Conservation (phyloP, 345 rosid species). For the Nephelium lappaceum region DNA sequence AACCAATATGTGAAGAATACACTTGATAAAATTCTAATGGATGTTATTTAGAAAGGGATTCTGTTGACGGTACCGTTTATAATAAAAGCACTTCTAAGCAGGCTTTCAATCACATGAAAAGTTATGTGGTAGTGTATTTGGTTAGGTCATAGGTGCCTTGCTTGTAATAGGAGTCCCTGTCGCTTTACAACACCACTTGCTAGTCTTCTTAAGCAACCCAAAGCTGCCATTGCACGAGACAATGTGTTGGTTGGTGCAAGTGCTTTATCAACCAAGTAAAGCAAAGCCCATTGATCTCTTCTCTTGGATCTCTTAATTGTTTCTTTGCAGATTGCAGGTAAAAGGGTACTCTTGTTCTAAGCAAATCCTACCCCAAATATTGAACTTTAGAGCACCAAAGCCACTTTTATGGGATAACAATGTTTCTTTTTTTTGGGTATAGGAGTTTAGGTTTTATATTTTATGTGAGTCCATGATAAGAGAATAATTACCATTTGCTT, state of each 20-base stretch:
- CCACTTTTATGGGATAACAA: not conserved
- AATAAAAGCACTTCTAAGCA: too few relatives aligned
- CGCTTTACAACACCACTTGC: conserved; percentile 39
- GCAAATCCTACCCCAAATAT: not conserved
- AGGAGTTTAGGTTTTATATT: not conserved
- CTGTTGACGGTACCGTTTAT: not conserved
- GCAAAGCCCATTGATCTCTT: not conserved
- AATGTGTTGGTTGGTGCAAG: conserved; percentile 28
- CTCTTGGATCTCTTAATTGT: not conserved
- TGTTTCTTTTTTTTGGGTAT: not conserved
- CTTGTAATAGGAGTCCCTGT: conserved; percentile 41
- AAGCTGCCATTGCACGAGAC: conserved; percentile 42
- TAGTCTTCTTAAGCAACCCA: conserved; percentile 40
- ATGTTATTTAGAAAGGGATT: not conserved
- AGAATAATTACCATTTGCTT: conserved; percentile 31
- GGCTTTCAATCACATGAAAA: not conserved
- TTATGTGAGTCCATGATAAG: conserved; percentile 23
- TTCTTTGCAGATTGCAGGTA: not conserved
- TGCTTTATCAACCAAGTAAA: conserved; percentile 27
- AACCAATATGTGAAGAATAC: not conserved
- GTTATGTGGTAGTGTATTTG: not conserved
- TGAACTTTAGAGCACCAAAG: conserved; percentile 5
- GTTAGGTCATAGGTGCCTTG: conserved; percentile 36
- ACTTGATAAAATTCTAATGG: not conserved
- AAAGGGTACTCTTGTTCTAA: conserved; percentile 8